Percentiles rank a stretch among this genome's conserved stretches.
These are phyloP conservation scores for Lactarius pseudohatsudake DNA, from an alignment of 768 basidiomycete genomes.

Conservation along the genomic window DNA sequence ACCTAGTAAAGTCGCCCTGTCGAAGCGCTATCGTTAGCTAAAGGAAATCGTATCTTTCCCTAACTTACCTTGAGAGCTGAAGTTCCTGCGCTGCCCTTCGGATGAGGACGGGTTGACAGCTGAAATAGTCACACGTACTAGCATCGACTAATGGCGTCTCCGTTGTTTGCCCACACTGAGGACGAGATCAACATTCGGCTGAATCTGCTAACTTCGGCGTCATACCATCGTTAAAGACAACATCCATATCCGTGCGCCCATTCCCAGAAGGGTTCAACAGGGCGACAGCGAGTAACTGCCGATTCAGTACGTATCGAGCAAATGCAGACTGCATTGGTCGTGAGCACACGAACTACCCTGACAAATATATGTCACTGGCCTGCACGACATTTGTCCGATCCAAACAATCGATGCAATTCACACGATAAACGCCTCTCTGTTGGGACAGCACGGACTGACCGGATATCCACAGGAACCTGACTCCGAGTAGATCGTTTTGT, in stretches of 20 bases:
- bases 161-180: conserved; percentile 96
- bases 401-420: conserved; percentile 95
- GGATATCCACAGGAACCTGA: conserved; percentile 81
- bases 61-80: conserved; percentile 84
- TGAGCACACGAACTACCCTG: conserved; percentile 12
- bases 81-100: conserved; percentile 74
- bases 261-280: conserved; percentile 54
- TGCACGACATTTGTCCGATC: conserved; percentile 95
- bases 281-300: conserved; percentile 72
- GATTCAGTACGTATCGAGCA: conserved; percentile 76
- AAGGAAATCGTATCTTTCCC: conserved; percentile 3
- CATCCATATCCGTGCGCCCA: conserved; percentile 61
- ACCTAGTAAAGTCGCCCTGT: conserved; percentile 89
- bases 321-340: conserved; percentile 74
- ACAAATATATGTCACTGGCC: conserved; percentile 39
- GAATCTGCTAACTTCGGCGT: neutral
- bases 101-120: conserved; percentile 15
- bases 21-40: conserved; percentile 12
- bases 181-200: conserved; percentile 13
- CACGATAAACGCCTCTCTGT: conserved; percentile 84
- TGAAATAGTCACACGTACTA: conserved; percentile 52
- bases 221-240: conserved; percentile 76
- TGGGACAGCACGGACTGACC: conserved; percentile 66
- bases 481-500: neutral
- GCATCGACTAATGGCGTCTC: conserved; percentile 88